Evolutionary conservation across 768 basidiomycete genomes (phyloP), one percentile per base, ranked within the genome.

Genomic region (Chalciporus piperatus): DNA sequence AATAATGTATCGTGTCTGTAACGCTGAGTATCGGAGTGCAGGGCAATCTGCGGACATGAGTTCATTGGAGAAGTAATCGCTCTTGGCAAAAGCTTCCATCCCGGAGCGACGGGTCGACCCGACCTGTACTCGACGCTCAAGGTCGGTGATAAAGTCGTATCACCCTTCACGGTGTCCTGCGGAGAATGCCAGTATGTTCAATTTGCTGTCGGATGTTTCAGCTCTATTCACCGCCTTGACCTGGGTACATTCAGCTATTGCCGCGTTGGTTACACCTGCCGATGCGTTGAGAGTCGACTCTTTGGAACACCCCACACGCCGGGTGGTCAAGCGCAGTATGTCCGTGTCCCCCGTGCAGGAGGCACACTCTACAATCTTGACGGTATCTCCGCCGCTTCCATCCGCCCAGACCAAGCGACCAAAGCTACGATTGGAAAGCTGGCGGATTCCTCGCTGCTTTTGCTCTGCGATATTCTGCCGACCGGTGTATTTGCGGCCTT

Each of bases 91-190:
- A 83, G 71, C 59, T 90, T 82, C 60, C 71, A 71, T 5, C 58
- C 69, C 7, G 66, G 64, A 8, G 67, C 60, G 5, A 56, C 72
- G 39, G 81, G 76, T 40, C 74, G 89, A 42, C 87, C 89, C 1
- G 61, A 65, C 22, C 70, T 89, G 16, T 90, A 91, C 55, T 73
- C 82, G 0, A 79, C 71, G 20, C 74, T 92, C 47, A 80, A 76
- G 48, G 67, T 88, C 6, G 89, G 88, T 6, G 85, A 92, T 63
- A 86, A 82, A 60, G 85, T 92, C 13, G 82, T 92, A 20, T 83
- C 87, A 1, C 87, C 90, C 3, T 92, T 91, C 68, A 88, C 88
- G 0, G 76, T 79, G n/a, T 87, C 81, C 44, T 92, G 90, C 57
- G 85, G 84, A n/a, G 88, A 91, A 62, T 92, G 90, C 77, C 80